Base-by-base conservation (phyloP, 2,329 filamentous ascomycete genomes). In the Fusarium sp. region DNA sequence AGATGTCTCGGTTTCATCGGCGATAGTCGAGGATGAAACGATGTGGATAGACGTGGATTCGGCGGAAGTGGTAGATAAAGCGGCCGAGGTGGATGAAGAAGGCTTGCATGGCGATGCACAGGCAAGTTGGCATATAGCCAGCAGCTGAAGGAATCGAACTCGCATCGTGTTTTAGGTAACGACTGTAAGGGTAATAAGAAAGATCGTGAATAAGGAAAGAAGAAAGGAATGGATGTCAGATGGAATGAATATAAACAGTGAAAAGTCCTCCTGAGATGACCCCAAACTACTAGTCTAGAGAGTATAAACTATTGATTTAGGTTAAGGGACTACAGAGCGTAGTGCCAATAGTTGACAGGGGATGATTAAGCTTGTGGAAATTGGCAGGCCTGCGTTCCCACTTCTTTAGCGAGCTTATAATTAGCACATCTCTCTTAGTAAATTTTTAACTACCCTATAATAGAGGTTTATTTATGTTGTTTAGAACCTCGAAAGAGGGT, bases 221-320 rank as follows among this genome's bases (percentile, higher is more conserved):
- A 8, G 15, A 17, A 13, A 6, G 9, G 14, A 3, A 24, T 9
- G 13, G 15, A 15, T 28, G 8, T 14, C 6, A 8, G 0, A 5
- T 10, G 18, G 6, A 17, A 5, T 30, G 11, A 30, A 47, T 47
- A 47, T 14, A 26, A 8, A 15, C 8, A 13, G 10, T n/a, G 10
- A n/a, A 13, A 30, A 13, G 0, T 5, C 22, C 28, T 13, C 20
- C 28, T n/a, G 3, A 12, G 28, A 18, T 13, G 0, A 17, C 4
- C 14, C 2, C 3, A 0, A 30, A 3, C 6, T 6, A 3, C 6
- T 6, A 14, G 28, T n/a, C 15, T 8, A 32, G 28, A n/a, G 14
- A 32, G n/a, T 32, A 9, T 32, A 7, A 13, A 50, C 28, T 32
- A 50, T 50, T 50, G 28, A 0, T 32, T 50, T 32, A 18, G 11